These are phyloP conservation scores for Tetrahymena borealis DNA, from an alignment of 73 alveolate species.

Conservation along the genomic window DNA sequence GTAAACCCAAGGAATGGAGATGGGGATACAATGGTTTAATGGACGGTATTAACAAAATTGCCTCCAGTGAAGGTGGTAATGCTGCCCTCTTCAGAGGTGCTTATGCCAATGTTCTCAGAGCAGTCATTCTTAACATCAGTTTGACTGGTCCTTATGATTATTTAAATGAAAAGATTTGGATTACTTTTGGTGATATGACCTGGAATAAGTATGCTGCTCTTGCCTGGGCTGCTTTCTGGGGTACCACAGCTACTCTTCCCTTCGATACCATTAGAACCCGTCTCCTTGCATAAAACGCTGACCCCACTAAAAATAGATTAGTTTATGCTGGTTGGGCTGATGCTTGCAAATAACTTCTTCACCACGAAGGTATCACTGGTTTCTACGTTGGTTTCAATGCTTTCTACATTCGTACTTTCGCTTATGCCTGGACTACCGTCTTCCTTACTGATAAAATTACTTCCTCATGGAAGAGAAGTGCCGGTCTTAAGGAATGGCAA, in stretches of 20 bases:
- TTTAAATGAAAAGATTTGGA: constrained; percentile 32
- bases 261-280: constrained; percentile 37
- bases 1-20: constrained; percentile 11
- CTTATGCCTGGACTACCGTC: constrained; percentile 21
- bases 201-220: constrained; percentile 25
- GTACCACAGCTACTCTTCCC: constrained; percentile 23
- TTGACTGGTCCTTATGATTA: constrained; percentile 48
- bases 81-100: constrained; percentile 39
- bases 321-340: constrained; percentile 5
- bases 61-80: constrained; percentile 27
- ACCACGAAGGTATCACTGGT: constrained; percentile 11
- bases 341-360: background rate
- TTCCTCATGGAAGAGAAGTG: constrained; percentile 21
- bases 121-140: constrained; percentile 9
- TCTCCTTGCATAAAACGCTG: constrained; percentile 15
- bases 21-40: constrained; percentile 20
- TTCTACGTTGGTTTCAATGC: constrained; percentile 28
- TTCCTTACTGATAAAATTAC: constrained; percentile 12
- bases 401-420: constrained; percentile 17
- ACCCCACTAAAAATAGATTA: constrained; percentile 37
- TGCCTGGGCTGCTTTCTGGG: constrained; percentile 38
- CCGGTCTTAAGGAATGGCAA: constrained; percentile 49
- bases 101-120: constrained; percentile 19
- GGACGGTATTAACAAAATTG: constrained; percentile 34
- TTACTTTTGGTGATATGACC: constrained; percentile 38